A percentile compares a stretch with the other conserved stretches of the same genome.
Evolutionary conservation across 129 eudicot species (phyloP).

Genomic region (Tagetes erecta): DNA sequence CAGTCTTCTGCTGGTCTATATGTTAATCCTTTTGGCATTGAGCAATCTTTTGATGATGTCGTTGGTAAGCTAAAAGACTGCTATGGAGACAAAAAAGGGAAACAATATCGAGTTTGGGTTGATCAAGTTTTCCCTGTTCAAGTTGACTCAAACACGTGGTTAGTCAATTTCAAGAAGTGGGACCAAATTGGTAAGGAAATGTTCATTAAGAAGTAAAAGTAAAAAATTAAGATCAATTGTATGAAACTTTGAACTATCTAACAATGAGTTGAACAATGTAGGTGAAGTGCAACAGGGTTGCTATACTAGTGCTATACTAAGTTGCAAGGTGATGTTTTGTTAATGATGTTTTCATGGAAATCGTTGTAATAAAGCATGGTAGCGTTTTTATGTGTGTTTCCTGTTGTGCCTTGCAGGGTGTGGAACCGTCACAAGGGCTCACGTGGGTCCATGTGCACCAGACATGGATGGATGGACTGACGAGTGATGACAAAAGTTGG

Average conservation of each 20-base stretch:
- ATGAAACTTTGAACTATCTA: neutral
- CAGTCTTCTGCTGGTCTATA: conserved; percentile 61
- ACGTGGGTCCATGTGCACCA: conserved; percentile 92
- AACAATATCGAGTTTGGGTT: conserved; percentile 75
- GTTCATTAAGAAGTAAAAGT: neutral
- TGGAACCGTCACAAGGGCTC: conserved; percentile 59
- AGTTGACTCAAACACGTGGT: conserved; percentile 69
- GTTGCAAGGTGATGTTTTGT: conserved; percentile 58
- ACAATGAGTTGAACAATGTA: conserved; percentile 28
- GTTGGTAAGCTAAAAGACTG: conserved; percentile 48
- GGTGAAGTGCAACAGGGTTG: conserved; percentile 69
- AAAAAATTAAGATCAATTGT: neutral
- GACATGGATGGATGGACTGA: conserved; percentile 68
- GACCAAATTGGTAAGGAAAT: conserved; percentile 69
- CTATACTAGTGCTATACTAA: conserved; percentile 64
- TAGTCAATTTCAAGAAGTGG: conserved; percentile 86
- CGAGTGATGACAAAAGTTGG: conserved; percentile 44
- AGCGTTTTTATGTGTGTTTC: conserved; percentile 7
- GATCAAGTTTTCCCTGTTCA: conserved; percentile 75
- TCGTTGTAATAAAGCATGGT: neutral
- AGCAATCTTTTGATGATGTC: conserved; percentile 60
- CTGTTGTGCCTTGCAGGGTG: conserved; percentile 44
- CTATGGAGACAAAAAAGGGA: conserved; percentile 75
- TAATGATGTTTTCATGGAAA: neutral
- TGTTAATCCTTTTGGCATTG: conserved; percentile 73